These are phyloP conservation scores for Erodium texanum DNA, from an alignment of 441 rosid genomes.

Conservation along the genomic window DNA sequence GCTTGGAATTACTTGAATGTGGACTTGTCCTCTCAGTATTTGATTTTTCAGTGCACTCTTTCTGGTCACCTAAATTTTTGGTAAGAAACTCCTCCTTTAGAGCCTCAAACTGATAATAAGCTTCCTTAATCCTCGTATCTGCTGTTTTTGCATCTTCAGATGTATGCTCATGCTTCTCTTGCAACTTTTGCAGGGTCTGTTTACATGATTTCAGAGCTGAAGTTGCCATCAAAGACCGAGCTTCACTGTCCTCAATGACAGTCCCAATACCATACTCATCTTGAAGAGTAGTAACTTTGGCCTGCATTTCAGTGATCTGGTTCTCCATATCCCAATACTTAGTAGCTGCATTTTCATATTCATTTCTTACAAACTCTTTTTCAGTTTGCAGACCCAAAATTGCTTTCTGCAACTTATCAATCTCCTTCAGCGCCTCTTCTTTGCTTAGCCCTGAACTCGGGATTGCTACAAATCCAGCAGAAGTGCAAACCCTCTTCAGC, in stretches of 20 bases:
- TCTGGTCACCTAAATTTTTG: neutral
- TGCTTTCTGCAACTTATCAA: slow-evolving; percentile 69
- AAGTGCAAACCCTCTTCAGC: slow-evolving; percentile 21
- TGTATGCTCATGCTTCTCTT: slow-evolving; percentile 54
- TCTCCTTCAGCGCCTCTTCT: slow-evolving; percentile 51
- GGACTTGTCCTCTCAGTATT: neutral
- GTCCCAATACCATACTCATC: slow-evolving; percentile 66
- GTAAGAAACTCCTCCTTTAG: slow-evolving; percentile 36
- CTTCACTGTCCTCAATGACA: slow-evolving; percentile 73
- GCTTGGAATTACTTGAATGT: slow-evolving; percentile 10
- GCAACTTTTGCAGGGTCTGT: slow-evolving; percentile 50
- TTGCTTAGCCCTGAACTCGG: slow-evolving; percentile 59
- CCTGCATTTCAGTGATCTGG: slow-evolving; percentile 47
- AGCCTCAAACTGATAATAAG: slow-evolving; percentile 43
- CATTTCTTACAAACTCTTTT: slow-evolving; percentile 73
- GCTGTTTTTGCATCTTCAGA: slow-evolving; percentile 51
- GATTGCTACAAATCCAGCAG: slow-evolving; percentile 18
- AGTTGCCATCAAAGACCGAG: slow-evolving; percentile 64
- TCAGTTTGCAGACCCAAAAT: slow-evolving; percentile 71
- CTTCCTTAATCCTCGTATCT: slow-evolving; percentile 35
- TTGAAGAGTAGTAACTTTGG: slow-evolving; percentile 42
- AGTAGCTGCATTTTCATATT: slow-evolving; percentile 51
- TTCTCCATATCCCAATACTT: slow-evolving; percentile 78
- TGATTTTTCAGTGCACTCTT: neutral
- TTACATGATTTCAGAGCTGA: slow-evolving; percentile 77